Evolutionary conservation across 192 early-diverging fungal genomes (phyloP), one percentile per base, ranked within the genome.

Genomic region (Chytriomyces confervae): DNA sequence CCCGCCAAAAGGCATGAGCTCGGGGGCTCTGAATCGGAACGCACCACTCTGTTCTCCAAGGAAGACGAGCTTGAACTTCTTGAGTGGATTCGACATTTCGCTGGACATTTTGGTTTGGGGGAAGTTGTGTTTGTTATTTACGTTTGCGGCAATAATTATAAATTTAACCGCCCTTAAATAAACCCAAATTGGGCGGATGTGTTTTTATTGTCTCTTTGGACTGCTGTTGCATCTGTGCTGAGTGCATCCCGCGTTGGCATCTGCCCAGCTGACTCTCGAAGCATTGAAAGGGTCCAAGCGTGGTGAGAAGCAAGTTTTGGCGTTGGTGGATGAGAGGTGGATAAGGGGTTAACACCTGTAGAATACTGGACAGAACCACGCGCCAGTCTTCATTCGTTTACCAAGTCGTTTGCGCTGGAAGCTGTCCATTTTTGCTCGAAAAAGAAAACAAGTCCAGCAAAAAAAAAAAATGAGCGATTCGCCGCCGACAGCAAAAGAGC

Each of bases 41-140:
- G 27, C 65, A 98, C 97, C 97, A 83, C 95, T 96, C 83, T 99
- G 98, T 78, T 98, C 97, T 78, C 98, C 98, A 36, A 99, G 90
- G 81, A 99, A 99, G 46, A 99, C 98, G 45, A 99, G 93, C 87
- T 99, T 99, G 87, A 95, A 98, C 84, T 98, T 97, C 66, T 84
- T 73, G 61, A 86, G 76, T 7, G 84, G 86, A 60, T 82, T 81
- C 8, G 80, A 24, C 43, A 78, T 43, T 47, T 84, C 83, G 82
- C 69, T 53, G 62, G 80, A 48, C 80, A 82, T 82, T 3, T 60
- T 50, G 47, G 13, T 11, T n/a, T 61, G 57, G 16, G 57, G 18
- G 23, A 36, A 36, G 36, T 36, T 57, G 53, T 57, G 53, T 36
- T 36, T 36, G 36, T 36, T 36, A 36, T 36, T 36, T 36, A 36